Evolutionary conservation across 148 eudicot species (phyloP).

Genomic region (Rhododendron henanense): DNA sequence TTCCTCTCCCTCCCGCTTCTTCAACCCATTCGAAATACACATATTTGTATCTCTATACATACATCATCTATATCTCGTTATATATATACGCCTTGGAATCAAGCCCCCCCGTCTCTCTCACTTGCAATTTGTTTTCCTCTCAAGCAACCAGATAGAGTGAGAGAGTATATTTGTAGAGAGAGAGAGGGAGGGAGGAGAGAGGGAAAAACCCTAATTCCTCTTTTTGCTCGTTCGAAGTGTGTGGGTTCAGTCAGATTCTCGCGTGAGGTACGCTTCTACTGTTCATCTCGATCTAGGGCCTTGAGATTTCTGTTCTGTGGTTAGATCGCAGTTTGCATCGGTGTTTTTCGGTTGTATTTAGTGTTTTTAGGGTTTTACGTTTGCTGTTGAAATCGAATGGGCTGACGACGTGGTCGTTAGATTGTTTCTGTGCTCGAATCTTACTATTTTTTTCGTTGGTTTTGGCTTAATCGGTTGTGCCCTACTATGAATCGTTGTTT

Average conservation of each 20-base stretch:
- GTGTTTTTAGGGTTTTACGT: constrained; percentile 10
- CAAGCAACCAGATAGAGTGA: neutral
- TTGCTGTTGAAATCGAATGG: neutral
- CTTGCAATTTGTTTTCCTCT: neutral
- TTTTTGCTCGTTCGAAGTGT: neutral
- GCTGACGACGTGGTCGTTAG: neutral
- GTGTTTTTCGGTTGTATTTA: neutral
- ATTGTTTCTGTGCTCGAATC: neutral
- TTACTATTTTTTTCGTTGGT: neutral
- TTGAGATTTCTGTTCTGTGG: neutral
- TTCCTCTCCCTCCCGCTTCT: constrained; percentile 20
- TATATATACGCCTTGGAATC: neutral
- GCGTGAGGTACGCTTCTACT: neutral
- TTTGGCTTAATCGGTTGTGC: neutral
- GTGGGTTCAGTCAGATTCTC: neutral
- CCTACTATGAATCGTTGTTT: neutral
- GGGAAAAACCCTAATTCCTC: constrained; percentile 13
- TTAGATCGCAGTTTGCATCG: neutral
- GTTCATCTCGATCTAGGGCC: neutral
- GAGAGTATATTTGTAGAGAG: neutral
- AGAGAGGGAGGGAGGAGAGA: neutral
- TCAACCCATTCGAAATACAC: constrained; percentile 11
- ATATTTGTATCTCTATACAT: no score
- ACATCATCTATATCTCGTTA: neutral
- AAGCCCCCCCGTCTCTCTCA: neutral